Evolutionary conservation across 495 filamentous ascomycete species (phyloP).

Genomic region (Xeromyces bisporus): DNA sequence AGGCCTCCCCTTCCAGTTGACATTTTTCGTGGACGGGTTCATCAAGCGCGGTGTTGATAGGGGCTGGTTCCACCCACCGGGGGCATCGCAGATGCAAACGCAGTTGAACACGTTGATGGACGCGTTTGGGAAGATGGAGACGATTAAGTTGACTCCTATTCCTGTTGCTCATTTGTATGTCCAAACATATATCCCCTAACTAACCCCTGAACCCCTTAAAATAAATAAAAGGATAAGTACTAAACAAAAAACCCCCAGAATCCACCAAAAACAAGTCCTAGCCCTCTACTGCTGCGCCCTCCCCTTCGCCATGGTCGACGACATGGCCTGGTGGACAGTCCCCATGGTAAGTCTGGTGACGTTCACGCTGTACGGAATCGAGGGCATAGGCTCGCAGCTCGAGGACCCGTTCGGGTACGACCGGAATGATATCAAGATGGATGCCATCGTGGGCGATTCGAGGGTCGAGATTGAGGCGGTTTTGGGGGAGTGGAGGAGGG

Average conservation of each 20-base stretch:
- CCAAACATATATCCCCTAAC: too few species aligned
- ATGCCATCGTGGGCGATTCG: conserved; percentile 52
- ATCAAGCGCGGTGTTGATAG: conserved; percentile 43
- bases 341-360: conserved; percentile 49
- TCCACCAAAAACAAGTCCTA: conserved; percentile 63
- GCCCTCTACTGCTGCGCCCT: conserved; percentile 54
- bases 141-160: conserved; percentile 52
- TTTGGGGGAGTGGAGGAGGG: conserved; percentile 43
- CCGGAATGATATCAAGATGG: conserved; percentile 66
- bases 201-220: too few species aligned
- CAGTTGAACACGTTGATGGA: conserved; percentile 45
- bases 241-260: too few species aligned
- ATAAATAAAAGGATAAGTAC: too few species aligned
- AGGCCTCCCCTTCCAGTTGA: conserved; percentile 47
- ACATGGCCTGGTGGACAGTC: conserved; percentile 59
- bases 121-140: conserved; percentile 59
- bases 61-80: conserved; percentile 43
- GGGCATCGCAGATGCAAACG: conserved; percentile 43
- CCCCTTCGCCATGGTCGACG: conserved; percentile 55
- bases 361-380: conserved; percentile 61
- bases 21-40: conserved; percentile 51
- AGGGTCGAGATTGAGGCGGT: conserved; percentile 47
- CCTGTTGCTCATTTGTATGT: conserved; percentile 56
- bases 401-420: conserved; percentile 67
- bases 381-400: conserved; percentile 54